Conservation (phyloP, 75 land plant species). For the Chamaecyparis obtusa region DNA sequence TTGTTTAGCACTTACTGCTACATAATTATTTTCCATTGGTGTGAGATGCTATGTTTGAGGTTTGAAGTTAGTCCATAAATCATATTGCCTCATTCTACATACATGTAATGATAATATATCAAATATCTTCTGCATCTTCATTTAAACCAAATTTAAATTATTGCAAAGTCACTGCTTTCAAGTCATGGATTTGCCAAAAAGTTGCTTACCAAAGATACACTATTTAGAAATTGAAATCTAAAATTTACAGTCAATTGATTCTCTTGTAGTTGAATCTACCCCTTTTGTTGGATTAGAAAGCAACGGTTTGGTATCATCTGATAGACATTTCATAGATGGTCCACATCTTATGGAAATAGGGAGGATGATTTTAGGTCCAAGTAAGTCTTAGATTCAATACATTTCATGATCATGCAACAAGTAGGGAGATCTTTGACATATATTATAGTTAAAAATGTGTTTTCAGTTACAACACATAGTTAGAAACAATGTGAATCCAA, state of each 20-base stretch:
- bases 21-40: background rate
- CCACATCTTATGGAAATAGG: constrained; percentile 10
- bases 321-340: constrained; percentile 5
- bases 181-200: constrained; percentile 28
- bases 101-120: background rate
- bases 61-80: background rate
- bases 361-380: no score
- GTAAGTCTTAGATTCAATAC: no score
- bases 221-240: constrained; percentile 37
- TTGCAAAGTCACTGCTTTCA: constrained; percentile 12
- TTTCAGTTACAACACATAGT: no score
- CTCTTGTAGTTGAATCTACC: constrained; percentile 9
- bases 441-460: no score
- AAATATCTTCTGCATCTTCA: background rate
- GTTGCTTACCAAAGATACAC: constrained; percentile 29
- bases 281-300: constrained; percentile 13
- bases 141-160: no score
- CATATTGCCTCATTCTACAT: background rate
- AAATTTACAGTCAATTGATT: constrained; percentile 15
- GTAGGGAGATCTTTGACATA: no score
- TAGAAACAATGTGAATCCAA: no score
- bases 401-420: no score
- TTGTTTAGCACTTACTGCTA: constrained; percentile 10
- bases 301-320: constrained; percentile 4
- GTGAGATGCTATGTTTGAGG: background rate